These are phyloP conservation scores for Chrysosporium keratinophilum DNA, from an alignment of 2,329 filamentous ascomycete genomes.

Conservation along the genomic window DNA sequence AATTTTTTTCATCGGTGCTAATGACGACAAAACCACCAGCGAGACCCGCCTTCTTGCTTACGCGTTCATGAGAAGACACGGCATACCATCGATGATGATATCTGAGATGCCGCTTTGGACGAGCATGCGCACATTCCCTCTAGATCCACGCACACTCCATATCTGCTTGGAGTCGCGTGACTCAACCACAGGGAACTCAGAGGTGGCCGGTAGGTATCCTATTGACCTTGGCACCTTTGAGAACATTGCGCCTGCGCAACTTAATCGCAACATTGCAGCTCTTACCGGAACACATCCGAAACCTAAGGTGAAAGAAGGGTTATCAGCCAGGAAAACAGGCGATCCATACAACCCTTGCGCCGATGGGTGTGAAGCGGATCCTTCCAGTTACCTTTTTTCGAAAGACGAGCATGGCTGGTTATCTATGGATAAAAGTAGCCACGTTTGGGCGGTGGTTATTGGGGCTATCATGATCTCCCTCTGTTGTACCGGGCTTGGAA, in stretches of 20 bases:
- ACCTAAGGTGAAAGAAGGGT: neutral
- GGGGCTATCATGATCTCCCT: constrained; percentile 24
- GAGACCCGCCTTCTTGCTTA: constrained; percentile 29
- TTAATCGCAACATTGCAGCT: constrained; percentile 40
- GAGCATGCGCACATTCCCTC: constrained; percentile 25
- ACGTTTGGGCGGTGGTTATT: constrained; percentile 19
- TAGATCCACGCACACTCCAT: constrained; percentile 36
- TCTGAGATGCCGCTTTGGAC: constrained; percentile 37
- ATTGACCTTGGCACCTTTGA: constrained; percentile 41
- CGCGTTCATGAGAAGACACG: constrained; percentile 35
- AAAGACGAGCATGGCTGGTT: neutral
- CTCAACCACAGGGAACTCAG: constrained; percentile 25
- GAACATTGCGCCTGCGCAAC: constrained; percentile 37
- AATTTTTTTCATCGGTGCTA: constrained; percentile 35
- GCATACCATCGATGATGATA: constrained; percentile 36
- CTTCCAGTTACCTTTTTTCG: neutral
- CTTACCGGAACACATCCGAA: constrained; percentile 25
- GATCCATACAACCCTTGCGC: neutral
- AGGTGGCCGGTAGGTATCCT: constrained; percentile 32
- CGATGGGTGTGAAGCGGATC: neutral
- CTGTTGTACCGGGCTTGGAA: constrained; percentile 25
- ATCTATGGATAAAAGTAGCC: neutral
- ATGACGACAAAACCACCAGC: constrained; percentile 23
- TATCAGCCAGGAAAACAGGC: too few species aligned
- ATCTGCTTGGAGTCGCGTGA: constrained; percentile 35